Conservation (phyloP, 2,329 filamentous ascomycete genomes). For the Neopestalotiopsis clavispora region DNA sequence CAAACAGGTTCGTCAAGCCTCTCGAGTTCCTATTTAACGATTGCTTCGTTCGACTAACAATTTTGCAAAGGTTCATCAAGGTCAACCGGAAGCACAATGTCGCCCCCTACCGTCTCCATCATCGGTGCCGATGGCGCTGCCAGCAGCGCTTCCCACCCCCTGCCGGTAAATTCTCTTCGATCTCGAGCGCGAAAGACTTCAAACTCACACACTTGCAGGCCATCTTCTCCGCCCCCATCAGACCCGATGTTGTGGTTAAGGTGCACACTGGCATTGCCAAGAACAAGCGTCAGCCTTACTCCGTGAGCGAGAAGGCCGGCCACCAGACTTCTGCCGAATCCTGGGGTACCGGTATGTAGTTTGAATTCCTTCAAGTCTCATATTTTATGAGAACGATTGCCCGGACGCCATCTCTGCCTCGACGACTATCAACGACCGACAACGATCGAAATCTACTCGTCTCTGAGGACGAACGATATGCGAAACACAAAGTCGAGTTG, state of each 20-base stretch:
- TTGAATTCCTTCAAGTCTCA: not conserved
- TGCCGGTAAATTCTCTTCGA: constrained; percentile 41
- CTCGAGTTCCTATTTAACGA: too few relatives aligned
- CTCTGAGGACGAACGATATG: too few relatives aligned
- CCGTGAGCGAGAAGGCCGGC: constrained; percentile 99
- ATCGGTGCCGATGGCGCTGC: constrained; percentile 94
- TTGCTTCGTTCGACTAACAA: too few relatives aligned
- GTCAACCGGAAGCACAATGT: not conserved
- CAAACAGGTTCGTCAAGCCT: too few relatives aligned
- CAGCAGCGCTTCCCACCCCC: constrained; percentile 86
- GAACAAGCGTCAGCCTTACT: constrained; percentile 99
- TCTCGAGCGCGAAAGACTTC: not conserved
- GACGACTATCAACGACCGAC: too few relatives aligned
- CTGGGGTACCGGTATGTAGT: constrained; percentile 93
- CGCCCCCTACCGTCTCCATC: constrained; percentile 87
- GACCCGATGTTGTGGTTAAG: constrained; percentile 98
- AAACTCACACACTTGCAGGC: constrained; percentile 57
- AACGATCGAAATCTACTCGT: too few relatives aligned
- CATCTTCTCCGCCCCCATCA: constrained; percentile 97
- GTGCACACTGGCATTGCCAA: constrained; percentile 99
- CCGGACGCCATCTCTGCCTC: too few relatives aligned
- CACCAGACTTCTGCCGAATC: constrained; percentile 99
- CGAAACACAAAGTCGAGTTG: too few relatives aligned
- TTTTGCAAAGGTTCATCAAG: too few relatives aligned
- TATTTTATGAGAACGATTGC: too few relatives aligned